Evolutionary conservation across 1,284 basidiomycete genomes (phyloP).

Genomic region (Flammula alnicola): DNA sequence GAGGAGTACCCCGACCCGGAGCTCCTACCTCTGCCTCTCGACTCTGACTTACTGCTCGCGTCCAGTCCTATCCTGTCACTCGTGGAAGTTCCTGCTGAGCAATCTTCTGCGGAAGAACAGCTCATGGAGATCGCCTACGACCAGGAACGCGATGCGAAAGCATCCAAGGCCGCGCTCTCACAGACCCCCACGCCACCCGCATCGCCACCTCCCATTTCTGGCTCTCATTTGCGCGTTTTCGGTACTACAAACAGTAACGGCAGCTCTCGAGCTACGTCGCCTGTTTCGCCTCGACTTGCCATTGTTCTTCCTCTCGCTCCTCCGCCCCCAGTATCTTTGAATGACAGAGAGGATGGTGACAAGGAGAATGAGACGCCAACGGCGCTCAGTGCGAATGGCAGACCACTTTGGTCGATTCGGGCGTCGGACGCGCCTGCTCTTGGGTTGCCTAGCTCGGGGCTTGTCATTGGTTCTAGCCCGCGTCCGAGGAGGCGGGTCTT

Average conservation of each 20-base stretch:
- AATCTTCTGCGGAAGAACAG: not conserved
- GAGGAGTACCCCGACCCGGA: constrained; percentile 33
- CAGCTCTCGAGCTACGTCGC: constrained; percentile 4
- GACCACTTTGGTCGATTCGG: constrained; percentile 34
- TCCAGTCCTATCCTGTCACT: not conserved
- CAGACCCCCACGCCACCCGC: constrained; percentile 39
- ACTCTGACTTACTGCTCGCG: not conserved
- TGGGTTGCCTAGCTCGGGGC: constrained; percentile 22
- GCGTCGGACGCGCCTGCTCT: constrained; percentile 35
- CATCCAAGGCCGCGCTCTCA: constrained; percentile 7
- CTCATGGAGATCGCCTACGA: not conserved
- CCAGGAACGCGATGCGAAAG: not conserved
- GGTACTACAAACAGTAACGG: not conserved
- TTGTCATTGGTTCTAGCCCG: constrained; percentile 5
- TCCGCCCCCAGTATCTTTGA: not conserved
- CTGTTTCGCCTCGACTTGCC: constrained; percentile 8
- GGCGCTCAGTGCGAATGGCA: not conserved
- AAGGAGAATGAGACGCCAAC: constrained; percentile 14
- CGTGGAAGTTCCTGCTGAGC: not conserved
- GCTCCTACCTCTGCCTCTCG: constrained; percentile 31
- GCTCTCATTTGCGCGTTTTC: constrained; percentile 2
- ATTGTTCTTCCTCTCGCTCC: not conserved
- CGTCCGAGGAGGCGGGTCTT: constrained; percentile 5
- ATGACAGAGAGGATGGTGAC: constrained; percentile 6
- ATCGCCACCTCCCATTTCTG: constrained; percentile 29